Conservation (phyloP, 2,329 filamentous ascomycete genomes). For the Sclerotinia sclerotiorum region DNA sequence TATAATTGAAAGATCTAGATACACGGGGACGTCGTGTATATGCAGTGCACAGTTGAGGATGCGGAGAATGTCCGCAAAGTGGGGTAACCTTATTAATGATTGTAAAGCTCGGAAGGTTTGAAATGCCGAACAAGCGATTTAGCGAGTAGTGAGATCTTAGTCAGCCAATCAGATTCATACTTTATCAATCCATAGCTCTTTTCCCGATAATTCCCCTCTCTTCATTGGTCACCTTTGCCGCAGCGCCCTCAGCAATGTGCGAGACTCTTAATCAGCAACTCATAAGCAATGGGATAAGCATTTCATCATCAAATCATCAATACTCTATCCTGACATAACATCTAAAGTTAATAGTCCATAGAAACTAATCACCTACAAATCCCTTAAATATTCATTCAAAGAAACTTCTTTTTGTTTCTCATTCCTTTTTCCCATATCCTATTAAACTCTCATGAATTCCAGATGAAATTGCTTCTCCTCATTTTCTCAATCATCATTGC, state of each 20-base stretch:
- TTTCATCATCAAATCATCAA: slow-evolving; percentile 8
- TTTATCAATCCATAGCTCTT: too few relatives aligned
- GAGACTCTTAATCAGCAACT: slow-evolving; percentile 17
- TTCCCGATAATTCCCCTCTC: neutral
- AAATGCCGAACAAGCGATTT: neutral
- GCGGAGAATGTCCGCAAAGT: too few relatives aligned
- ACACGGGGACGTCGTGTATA: too few relatives aligned
- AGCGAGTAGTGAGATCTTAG: neutral
- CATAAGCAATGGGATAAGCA: slow-evolving; percentile 24
- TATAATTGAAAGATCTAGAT: too few relatives aligned
- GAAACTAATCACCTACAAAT: neutral
- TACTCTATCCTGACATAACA: too few relatives aligned
- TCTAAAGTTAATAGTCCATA: neutral
- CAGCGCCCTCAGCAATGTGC: neutral
- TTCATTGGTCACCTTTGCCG: neutral
- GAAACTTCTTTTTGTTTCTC: slow-evolving; percentile 10
- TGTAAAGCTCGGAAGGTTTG: neutral
- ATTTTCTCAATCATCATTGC: slow-evolving; percentile 35
- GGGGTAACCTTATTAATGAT: slow-evolving; percentile 8
- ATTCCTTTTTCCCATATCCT: slow-evolving; percentile 5
- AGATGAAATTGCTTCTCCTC: slow-evolving; percentile 37
- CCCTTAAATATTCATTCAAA: neutral
- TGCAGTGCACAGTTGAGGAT: too few relatives aligned
- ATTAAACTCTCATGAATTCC: slow-evolving; percentile 4
- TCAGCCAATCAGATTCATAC: neutral